phyloP scores from a whole-genome alignment of 768 basidiomycete species.

The Polyporus arcularius region DNA sequence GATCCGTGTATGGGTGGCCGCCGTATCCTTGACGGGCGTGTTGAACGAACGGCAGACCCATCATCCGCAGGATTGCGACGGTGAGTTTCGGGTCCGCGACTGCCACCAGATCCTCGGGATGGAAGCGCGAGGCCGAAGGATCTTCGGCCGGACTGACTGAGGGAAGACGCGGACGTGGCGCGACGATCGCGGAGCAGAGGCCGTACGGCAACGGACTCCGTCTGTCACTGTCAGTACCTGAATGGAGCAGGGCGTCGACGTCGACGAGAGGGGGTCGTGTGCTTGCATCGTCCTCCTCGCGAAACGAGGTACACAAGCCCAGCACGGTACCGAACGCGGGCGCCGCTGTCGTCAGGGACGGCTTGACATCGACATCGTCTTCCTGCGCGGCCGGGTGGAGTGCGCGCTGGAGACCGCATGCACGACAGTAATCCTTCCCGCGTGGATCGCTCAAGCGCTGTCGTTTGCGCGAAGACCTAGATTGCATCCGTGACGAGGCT shows the following conservation, averaged over 20 bases:
- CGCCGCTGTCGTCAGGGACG: background rate
- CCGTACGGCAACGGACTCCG: conserved; percentile 8
- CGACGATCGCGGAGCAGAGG: conserved; percentile 13
- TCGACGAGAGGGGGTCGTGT: conserved; percentile 12
- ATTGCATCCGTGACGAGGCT: conserved; percentile 17
- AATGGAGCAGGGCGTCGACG: conserved; percentile 10
- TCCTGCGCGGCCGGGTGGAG: conserved; percentile 20
- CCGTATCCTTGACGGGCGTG: background rate
- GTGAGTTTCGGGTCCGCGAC: conserved; percentile 30
- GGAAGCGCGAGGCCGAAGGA: background rate
- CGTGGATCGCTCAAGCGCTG: background rate
- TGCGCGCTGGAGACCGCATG: conserved; percentile 24
- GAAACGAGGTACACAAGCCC: conserved; percentile 16
- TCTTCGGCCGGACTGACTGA: background rate
- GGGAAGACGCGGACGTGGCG: conserved; percentile 1
- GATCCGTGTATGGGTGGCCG: background rate
- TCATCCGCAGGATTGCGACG: conserved; percentile 22
- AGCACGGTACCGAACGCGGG: conserved; percentile 5
- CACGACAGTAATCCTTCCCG: conserved; percentile 19
- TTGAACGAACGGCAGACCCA: conserved; percentile 4
- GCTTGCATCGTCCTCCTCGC: background rate
- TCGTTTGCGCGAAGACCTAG: conserved; percentile 10
- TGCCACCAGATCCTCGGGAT: conserved; percentile 25
- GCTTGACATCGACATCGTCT: conserved; percentile 14
- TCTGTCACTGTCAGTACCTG: background rate